Percentiles rank a stretch among this genome's conserved stretches.
phyloP scores from a whole-genome alignment of 2,329 filamentous ascomycete species.

The Aspergillus floridensis region DNA sequence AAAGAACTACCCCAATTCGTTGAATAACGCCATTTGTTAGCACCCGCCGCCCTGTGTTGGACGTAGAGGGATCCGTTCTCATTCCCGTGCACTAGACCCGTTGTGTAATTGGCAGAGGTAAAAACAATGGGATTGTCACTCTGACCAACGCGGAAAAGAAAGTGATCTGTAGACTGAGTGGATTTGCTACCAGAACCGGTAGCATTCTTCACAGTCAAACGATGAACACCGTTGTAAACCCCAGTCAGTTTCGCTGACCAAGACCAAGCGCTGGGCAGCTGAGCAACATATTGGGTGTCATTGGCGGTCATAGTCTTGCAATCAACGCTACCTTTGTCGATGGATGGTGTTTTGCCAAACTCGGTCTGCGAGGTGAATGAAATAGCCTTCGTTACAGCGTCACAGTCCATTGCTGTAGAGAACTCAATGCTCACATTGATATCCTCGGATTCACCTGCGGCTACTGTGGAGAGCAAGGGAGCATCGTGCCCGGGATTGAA shows the following conservation, averaged over 20 bases:
- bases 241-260: conserved; percentile 54
- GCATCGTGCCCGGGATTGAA: conserved; percentile 62
- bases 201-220: conserved; percentile 56
- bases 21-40: conserved; percentile 62
- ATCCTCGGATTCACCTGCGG: conserved; percentile 41
- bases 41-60: conserved; percentile 60
- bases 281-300: conserved; percentile 45
- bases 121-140: conserved; percentile 60
- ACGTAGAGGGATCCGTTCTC: conserved; percentile 48
- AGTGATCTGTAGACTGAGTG: conserved; percentile 58
- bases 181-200: conserved; percentile 43
- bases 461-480: conserved; percentile 51
- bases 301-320: conserved; percentile 45
- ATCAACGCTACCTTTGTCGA: conserved; percentile 46
- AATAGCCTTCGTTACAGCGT: conserved; percentile 51
- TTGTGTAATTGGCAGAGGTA: conserved; percentile 59
- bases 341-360: conserved; percentile 40
- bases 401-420: conserved; percentile 61
- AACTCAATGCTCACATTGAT: conserved; percentile 57
- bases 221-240: conserved; percentile 61
- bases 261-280: conserved; percentile 54
- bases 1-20: conserved; percentile 61
- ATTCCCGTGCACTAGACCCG: conserved; percentile 49
- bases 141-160: conserved; percentile 60
- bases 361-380: conserved; percentile 55